phyloP scores from a whole-genome alignment of 495 filamentous ascomycete species.

The Penicillium flavigenum region DNA sequence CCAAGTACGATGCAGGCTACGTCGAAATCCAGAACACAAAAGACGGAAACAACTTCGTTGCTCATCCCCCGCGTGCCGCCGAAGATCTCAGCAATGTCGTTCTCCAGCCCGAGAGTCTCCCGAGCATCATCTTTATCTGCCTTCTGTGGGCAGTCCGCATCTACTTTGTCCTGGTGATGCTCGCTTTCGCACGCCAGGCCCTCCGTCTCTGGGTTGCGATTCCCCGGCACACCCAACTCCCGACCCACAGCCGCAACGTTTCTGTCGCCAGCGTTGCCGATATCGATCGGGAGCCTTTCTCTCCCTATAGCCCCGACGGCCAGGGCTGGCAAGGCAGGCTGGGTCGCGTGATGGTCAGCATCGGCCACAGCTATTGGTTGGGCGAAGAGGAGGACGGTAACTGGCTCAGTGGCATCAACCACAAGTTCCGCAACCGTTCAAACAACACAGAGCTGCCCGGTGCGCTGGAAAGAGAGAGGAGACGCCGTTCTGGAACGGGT shows the following conservation, averaged over 20 bases:
- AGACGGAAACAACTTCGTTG: slow-evolving; percentile 26
- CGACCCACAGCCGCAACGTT: slow-evolving; percentile 47
- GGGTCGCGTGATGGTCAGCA: slow-evolving; percentile 67
- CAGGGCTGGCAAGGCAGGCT: slow-evolving; percentile 74
- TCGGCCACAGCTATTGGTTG: slow-evolving; percentile 76
- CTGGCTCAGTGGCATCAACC: slow-evolving; percentile 60
- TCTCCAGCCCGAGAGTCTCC: slow-evolving; percentile 66
- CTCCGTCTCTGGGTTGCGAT: slow-evolving; percentile 56
- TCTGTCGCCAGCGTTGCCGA: slow-evolving; percentile 47
- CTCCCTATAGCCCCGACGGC: slow-evolving; percentile 61
- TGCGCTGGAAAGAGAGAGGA: slow-evolving; percentile 63
- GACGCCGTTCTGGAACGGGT: slow-evolving; percentile 67
- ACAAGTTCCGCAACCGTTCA: slow-evolving; percentile 52
- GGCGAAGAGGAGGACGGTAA: slow-evolving; percentile 54
- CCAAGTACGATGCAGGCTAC: slow-evolving; percentile 58
- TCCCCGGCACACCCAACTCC: slow-evolving; percentile 45
- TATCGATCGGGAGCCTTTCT: slow-evolving; percentile 69
- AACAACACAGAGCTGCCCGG: slow-evolving; percentile 46
- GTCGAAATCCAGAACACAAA: slow-evolving; percentile 29
- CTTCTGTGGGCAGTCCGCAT: slow-evolving; percentile 67
- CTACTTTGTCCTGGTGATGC: slow-evolving; percentile 77
- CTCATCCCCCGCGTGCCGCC: slow-evolving; percentile 33
- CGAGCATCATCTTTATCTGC: slow-evolving; percentile 71
- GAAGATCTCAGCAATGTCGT: slow-evolving; percentile 50
- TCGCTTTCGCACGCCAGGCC: slow-evolving; percentile 73